phyloP scores from a whole-genome alignment of 176 grass and related monocot species.

The Otatea glauca region DNA sequence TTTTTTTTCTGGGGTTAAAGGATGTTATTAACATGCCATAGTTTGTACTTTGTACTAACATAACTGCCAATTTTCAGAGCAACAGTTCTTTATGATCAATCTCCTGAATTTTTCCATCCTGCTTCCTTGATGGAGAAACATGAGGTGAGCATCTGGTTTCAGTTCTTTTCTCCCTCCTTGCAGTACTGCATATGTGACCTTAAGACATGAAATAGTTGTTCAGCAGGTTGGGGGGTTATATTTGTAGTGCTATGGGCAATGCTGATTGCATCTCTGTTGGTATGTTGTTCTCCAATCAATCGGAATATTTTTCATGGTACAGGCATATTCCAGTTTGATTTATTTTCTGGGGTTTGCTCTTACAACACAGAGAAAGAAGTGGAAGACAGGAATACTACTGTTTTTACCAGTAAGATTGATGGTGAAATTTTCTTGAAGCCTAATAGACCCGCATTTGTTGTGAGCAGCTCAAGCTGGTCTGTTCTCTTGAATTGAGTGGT shows the following conservation, averaged over 20 bases:
- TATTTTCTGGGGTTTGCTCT: conserved; percentile 12
- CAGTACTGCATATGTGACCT: conserved; percentile 39
- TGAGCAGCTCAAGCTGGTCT: conserved; percentile 98
- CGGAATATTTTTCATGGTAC: conserved; percentile 35
- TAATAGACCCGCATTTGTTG: conserved; percentile 81
- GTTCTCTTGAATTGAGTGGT: conserved; percentile 42
- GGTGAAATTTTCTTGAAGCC: conserved; percentile 69
- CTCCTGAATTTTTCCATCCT: conserved; percentile 95
- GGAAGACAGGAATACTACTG: conserved; percentile 38
- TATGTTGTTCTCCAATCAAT: conserved; percentile 49
- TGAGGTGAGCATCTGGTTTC: conserved; percentile 57
- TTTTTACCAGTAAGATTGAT: conserved; percentile 56
- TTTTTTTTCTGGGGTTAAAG: neutral
- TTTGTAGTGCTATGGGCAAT: conserved; percentile 64
- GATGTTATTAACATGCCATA: neutral
- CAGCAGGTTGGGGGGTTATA: conserved; percentile 69
- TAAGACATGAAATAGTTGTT: conserved; percentile 71
- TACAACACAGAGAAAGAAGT: conserved; percentile 53
- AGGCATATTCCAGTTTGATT: conserved; percentile 31
- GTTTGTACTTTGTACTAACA: conserved; percentile 39
- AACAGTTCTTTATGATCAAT: conserved; percentile 93
- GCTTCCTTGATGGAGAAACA: conserved; percentile 80
- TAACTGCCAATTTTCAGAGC: conserved; percentile 59
- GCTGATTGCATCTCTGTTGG: conserved; percentile 80
- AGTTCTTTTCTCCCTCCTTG: neutral